Evolutionary conservation across 139 green algal genomes (phyloP).

Genomic region (Tetradesmus lagerheimii): DNA sequence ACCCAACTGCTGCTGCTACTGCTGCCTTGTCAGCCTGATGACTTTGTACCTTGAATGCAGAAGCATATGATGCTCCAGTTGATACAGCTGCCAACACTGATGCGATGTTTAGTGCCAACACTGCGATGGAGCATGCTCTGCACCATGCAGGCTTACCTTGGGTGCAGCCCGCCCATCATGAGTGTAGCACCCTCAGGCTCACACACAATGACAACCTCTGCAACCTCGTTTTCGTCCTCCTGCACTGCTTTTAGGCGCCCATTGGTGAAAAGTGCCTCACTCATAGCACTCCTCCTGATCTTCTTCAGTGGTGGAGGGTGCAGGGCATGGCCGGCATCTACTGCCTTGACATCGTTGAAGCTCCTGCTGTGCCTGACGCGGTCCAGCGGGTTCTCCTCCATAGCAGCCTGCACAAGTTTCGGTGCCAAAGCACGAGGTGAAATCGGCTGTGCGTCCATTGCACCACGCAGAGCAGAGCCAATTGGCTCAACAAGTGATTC

Average conservation of each 20-base stretch:
- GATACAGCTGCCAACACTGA: not conserved
- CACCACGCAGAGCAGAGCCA: not conserved
- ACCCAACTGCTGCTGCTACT: not conserved
- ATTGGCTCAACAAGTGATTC: not conserved
- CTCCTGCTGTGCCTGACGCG: constrained; percentile 15
- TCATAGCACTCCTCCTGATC: not conserved
- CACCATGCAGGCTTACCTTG: constrained; percentile 48
- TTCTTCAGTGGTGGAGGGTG: constrained; percentile 30
- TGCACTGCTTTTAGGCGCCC: constrained; percentile 55
- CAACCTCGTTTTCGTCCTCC: constrained; percentile 84
- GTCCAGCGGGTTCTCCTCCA: constrained; percentile 12
- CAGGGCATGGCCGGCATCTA: constrained; percentile 38
- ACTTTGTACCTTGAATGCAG: not conserved
- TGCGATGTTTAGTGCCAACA: not conserved
- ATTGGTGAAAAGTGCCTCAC: not conserved
- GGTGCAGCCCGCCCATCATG: constrained; percentile 96
- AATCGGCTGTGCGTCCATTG: not conserved
- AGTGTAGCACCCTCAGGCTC: constrained; percentile 90
- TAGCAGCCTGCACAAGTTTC: not conserved
- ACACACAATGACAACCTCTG: constrained; percentile 88
- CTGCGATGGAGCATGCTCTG: not conserved
- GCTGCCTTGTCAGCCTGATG: not conserved
- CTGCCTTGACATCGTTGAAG: constrained; percentile 40
- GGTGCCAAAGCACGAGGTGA: not conserved
- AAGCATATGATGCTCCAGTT: not conserved